Evolutionary conservation across 176 grass and related monocot species (phyloP).

Genomic region (Neostapfia colusana): DNA sequence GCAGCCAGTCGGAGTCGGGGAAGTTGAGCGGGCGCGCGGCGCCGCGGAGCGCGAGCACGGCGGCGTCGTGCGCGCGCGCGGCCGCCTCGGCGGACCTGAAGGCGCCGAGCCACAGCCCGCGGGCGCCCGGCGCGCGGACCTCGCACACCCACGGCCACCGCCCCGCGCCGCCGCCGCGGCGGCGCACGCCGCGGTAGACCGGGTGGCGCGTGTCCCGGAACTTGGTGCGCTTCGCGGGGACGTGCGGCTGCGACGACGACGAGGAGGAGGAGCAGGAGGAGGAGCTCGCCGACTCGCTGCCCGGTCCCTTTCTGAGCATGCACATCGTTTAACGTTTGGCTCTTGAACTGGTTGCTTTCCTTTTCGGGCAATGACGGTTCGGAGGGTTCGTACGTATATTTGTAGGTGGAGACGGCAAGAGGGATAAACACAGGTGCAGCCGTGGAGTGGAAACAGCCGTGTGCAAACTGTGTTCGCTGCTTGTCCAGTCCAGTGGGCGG

Average conservation of each 20-base stretch:
- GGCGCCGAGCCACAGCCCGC: conserved; percentile 66
- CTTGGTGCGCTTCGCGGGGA: conserved; percentile 52
- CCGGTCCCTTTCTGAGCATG: background rate
- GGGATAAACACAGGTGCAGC: conserved; percentile 22
- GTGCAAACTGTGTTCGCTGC: too few species aligned
- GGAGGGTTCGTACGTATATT: background rate
- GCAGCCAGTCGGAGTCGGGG: conserved; percentile 42
- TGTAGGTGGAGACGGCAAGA: background rate
- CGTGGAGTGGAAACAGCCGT: background rate
- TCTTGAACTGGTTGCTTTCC: too few species aligned
- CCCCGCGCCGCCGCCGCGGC: conserved; percentile 28
- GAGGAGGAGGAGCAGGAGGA: background rate
- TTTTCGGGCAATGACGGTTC: background rate
- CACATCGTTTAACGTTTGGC: background rate
- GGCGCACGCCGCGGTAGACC: conserved; percentile 59
- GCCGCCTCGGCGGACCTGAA: conserved; percentile 46
- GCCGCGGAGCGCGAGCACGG: conserved; percentile 51
- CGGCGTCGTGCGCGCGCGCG: conserved; percentile 67
- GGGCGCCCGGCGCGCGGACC: conserved; percentile 32
- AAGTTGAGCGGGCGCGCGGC: conserved; percentile 55
- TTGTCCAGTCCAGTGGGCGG: too few species aligned
- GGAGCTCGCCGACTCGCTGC: background rate
- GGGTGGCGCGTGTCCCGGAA: conserved; percentile 73
- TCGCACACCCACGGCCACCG: conserved; percentile 49
- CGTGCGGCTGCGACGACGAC: background rate